These are phyloP conservation scores for Talaromyces marneffei DNA, from an alignment of 2,329 filamentous ascomycete genomes.

Conservation along the genomic window DNA sequence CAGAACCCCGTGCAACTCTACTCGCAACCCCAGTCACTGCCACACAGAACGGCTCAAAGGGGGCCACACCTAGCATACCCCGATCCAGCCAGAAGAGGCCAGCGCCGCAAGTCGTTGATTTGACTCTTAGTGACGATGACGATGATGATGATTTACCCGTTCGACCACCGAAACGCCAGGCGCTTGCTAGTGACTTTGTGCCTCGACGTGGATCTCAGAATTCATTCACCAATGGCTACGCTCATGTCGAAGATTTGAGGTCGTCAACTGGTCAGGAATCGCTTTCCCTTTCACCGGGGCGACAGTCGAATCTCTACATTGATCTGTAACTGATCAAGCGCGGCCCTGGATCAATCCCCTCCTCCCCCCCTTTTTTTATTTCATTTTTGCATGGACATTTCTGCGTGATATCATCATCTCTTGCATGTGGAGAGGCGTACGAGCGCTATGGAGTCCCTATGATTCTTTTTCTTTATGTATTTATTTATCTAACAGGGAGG, in stretches of 20 bases:
- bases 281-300: conserved; percentile 9
- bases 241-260: background rate
- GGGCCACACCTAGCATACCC: conserved; percentile 3
- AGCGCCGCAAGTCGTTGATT: conserved; percentile 47
- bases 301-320: conserved; percentile 8
- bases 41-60: conserved; percentile 22
- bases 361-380: background rate
- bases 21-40: conserved; percentile 31
- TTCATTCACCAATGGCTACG: conserved; percentile 15
- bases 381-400: background rate
- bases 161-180: conserved; percentile 33
- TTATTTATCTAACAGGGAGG: background rate
- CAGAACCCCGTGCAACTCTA: conserved; percentile 20
- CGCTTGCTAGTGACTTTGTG: conserved; percentile 20
- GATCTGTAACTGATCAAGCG: conserved; percentile 4
- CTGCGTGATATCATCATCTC: background rate
- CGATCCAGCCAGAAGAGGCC: conserved; percentile 42
- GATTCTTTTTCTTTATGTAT: background rate
- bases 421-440: background rate
- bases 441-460: background rate
- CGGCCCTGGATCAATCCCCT: too few relatives aligned
- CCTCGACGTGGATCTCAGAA: conserved; percentile 20
- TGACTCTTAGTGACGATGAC: conserved; percentile 49
- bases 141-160: conserved; percentile 35
- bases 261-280: conserved; percentile 10